Evolutionary conservation across 805 yeast species (phyloP), one percentile per base, ranked within the genome.

Genomic region (Metschnikowia anglica): DNA sequence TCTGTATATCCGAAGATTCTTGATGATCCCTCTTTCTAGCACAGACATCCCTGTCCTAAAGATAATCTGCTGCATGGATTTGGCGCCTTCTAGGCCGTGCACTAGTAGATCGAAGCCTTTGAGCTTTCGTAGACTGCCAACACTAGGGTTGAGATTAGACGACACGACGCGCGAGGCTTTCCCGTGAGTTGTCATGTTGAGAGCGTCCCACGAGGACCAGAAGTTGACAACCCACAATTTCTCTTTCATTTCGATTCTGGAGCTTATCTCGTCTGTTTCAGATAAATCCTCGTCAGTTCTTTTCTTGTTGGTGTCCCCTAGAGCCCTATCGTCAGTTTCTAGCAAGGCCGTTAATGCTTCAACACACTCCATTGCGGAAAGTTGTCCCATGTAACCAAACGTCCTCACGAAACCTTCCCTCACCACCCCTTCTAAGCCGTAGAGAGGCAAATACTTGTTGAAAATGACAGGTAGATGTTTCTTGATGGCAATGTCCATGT

Each of bases 311-410:
- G 57, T 57, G 33, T 61, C 56, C 12, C 54, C 48, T 4, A 59
- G 46, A 11, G 52, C 49, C n/a, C 56, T 46, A 37, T 55, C 48
- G 27, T 50, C 52, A 11, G 47, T 49, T 34, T 93, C 97, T 18
- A 93, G 66, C 40, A 91, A 62, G 2, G 98, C 97, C 3, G 89
- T 78, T 7, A 93, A 66, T 0, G 96, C 79, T 58, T 93, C 97
- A 3, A 87, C 96, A 58, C 85, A 88, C 61, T 93, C 99, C 63
- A 88, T 86, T 0, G 98, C 98, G 28, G 95, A 81, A 12, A 91
- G 71, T 11, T 85, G 79, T 1, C 97, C 97, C 47, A 85, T 80
- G 58, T 77, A 91, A 0, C 99, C 99, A 64, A 78, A 89, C 5
- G 86, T 80, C 46, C 96, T 74, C 6, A 88, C 74, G 46, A 93